These are phyloP conservation scores for Strobilomyces dryophilus DNA, from an alignment of 768 basidiomycete genomes.

Conservation along the genomic window DNA sequence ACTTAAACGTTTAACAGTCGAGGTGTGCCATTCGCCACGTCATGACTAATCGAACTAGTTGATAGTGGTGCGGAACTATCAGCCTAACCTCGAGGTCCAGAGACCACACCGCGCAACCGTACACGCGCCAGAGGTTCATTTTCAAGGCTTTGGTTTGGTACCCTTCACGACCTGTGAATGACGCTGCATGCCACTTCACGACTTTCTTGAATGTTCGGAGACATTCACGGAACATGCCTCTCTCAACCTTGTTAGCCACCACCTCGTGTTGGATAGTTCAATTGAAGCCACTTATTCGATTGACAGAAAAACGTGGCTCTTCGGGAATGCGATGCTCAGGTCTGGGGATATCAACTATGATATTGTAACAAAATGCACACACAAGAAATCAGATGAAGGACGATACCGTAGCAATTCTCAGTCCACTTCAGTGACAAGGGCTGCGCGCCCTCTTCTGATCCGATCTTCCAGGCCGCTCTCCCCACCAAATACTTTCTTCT, in stretches of 20 bases:
- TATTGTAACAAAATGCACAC: slow-evolving; percentile 9
- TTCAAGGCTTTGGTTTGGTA: neutral
- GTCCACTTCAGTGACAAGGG: slow-evolving; percentile 57
- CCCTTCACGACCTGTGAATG: neutral
- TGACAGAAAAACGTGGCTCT: neutral
- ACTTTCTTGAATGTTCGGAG: neutral
- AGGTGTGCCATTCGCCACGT: slow-evolving; percentile 6
- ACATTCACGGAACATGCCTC: neutral
- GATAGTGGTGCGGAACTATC: neutral
- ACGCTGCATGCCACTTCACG: neutral
- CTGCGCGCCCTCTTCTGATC: slow-evolving; percentile 66
- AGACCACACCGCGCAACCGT: neutral
- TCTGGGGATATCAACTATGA: neutral
- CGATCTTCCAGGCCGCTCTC: slow-evolving; percentile 75
- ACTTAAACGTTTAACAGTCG: neutral
- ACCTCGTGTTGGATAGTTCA: neutral
- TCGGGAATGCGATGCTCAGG: neutral
- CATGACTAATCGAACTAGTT: neutral
- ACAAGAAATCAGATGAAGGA: neutral
- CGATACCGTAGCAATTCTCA: slow-evolving; percentile 12
- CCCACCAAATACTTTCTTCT: slow-evolving; percentile 82
- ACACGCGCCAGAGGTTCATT: neutral
- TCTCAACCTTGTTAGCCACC: neutral
- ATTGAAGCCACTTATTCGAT: neutral
- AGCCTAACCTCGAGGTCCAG: neutral